Base-by-base conservation (phyloP, 2,329 filamentous ascomycete species). In the Stemphylium lycopersici region DNA sequence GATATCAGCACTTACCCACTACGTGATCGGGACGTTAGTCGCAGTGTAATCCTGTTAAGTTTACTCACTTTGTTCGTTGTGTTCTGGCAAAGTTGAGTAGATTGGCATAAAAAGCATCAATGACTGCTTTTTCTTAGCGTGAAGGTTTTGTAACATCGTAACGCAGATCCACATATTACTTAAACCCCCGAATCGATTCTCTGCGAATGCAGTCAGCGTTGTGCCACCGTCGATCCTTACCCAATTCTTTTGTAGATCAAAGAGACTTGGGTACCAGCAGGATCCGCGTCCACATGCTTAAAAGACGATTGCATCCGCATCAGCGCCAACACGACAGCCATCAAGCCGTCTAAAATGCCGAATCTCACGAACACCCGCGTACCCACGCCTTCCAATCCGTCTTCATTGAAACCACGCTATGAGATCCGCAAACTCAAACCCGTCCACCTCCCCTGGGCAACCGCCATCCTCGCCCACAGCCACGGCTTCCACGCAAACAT, bases 401-500 rank as follows among this genome's bases (percentile, higher is more conserved):
- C 65, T 10, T 56, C 60, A 7, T 65, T 74, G 33, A 55, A 57
- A 4, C 52, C 67, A 2, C 71, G 71, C 44, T 75, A 69, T 48
- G 64, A 70, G 38, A 72, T 75, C 48, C 68, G 69, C 18, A 56
- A 64, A 38, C 60, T 74, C 6, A 52, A 48, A n/a, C 52, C 62
- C 12, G 47, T 68, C 33, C 71, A 75, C 42, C 31, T 43, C 1
- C 41, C 48, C 46, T 74, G 71, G 72, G 69, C 62, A 7, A 41
- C 40, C 4, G 67, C 70, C n/a, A 67, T 76, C 29, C 40, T 73
- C 5, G 46, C 57, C 15, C 72, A 76, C 48, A 63, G 61, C 56
- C 72, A 75, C 51, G 43, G 65, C 26, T 74, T 69, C 54, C 63
- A 71, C 56, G 65, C 61, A 10, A 48, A 63, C 3, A 42, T 74